Base-by-base conservation (phyloP, 2,329 filamentous ascomycete species). In the Colletotrichum plurivorum region DNA sequence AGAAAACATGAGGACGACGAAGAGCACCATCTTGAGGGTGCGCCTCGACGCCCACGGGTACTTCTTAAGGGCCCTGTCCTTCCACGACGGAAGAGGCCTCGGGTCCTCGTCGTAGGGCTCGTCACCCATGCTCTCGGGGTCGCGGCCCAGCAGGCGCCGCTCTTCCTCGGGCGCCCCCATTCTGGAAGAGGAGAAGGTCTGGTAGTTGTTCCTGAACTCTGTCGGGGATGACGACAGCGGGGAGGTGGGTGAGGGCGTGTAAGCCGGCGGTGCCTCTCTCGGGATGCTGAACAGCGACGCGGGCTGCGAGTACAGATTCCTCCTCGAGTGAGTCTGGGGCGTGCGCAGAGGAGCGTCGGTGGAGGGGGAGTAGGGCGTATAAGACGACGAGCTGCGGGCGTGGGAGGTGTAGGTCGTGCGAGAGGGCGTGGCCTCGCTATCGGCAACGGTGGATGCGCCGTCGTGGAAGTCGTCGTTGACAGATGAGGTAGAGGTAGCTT, bases 211-310 rank as follows among this genome's bases (percentile, higher is more conserved):
- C 63, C 69, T 75, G 56, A 55, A 65, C 31, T 63, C 63, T 16
- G 76, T 71, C 8, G 79, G 76, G 13, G 82, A 81, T 22, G 79
- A 77, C 16, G 71, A 69, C 3, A 72, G 67, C 74, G 67, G 67
- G 13, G 67, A 70, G 12, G 67, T 68, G 52, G 67, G 77, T 15
- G 80, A 83, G 8, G 84, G 84, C 2, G 83, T 84, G 74, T 87
- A 88, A 10, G 85, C 85, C 7, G 85, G 85, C 10, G 85, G 85
- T 6, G 85, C 84, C 64, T 85, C 83, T 48, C 72, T 70, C 3
- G 74, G 77, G 43, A 71, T 67, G 67, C 70, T 67, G 27, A 70
- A 70, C 13, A 70, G 39, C 15, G 65, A 65, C 9, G 66, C 31
- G 36, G 65, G 13, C 1, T 61, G 20, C 16, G 59, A 69, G 46